A percentile compares a stretch with the other conserved stretches of the same genome.
Evolutionary conservation across 73 alveolate species (phyloP).

Genomic region (Symbiodinium pilosum): DNA sequence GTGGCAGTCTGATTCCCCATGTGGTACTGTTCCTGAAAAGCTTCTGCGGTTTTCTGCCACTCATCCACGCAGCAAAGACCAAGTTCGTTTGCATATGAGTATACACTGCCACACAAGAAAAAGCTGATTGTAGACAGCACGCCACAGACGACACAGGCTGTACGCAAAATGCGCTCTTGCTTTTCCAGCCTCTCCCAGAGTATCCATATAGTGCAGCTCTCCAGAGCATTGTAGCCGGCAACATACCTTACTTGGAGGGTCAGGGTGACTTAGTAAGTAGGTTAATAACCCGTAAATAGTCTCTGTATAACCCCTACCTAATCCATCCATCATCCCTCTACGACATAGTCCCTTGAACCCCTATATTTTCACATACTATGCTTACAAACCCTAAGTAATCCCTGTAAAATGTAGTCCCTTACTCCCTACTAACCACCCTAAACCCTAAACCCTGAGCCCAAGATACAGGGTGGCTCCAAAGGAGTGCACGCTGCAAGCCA

Average conservation of each 20-base stretch:
- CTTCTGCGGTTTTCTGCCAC: not conserved
- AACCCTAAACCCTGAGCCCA: no score
- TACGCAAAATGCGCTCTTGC: not conserved
- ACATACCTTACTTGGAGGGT: no score
- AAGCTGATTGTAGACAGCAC: slow-evolving; percentile 11
- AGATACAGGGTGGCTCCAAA: slow-evolving; percentile 43
- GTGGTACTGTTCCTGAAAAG: not conserved
- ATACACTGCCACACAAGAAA: not conserved
- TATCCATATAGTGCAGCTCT: slow-evolving; percentile 7
- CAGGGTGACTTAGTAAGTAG: no score
- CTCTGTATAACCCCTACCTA: not conserved
- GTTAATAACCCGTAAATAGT: no score
- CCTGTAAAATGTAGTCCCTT: no score
- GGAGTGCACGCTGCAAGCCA: slow-evolving; percentile 75
- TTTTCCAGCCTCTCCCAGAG: not conserved
- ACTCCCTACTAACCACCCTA: no score
- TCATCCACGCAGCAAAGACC: slow-evolving; percentile 34
- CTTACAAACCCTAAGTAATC: not conserved
- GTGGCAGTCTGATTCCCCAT: slow-evolving; percentile 7
- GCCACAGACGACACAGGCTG: slow-evolving; percentile 21
- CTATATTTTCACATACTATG: not conserved
- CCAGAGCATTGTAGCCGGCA: slow-evolving; percentile 65
- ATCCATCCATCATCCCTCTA: no score
- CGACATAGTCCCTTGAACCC: not conserved
- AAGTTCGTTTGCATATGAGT: not conserved